Percentiles rank a stretch among this genome's conserved stretches.
phyloP scores from a whole-genome alignment of 768 basidiomycete species.

The Lactarius akahatsu region DNA sequence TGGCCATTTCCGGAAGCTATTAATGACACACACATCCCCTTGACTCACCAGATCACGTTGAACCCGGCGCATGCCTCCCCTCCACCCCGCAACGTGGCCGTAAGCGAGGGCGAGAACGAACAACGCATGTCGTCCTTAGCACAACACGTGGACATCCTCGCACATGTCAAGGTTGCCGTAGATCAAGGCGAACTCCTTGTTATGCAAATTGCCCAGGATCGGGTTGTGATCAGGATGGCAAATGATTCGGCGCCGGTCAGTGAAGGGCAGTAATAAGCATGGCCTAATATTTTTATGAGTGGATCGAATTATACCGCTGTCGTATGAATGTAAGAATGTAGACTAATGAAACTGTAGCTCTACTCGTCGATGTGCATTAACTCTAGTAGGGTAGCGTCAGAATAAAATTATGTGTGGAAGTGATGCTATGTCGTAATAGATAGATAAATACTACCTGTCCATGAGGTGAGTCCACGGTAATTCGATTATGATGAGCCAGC shows the following conservation, averaged over 20 bases:
- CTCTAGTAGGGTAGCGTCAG: conserved; percentile 14
- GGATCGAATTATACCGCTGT: conserved; percentile 10
- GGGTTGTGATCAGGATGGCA: conserved; percentile 9
- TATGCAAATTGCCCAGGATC: conserved; percentile 22
- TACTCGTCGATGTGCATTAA: conserved; percentile 13
- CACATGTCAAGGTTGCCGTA: conserved; percentile 16
- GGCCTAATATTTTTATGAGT: conserved; percentile 8
- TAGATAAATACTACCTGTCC: conserved; percentile 13
- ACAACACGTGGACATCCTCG: conserved; percentile 13
- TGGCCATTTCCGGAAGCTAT: conserved; percentile 1
- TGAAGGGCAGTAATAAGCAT: conserved; percentile 5
- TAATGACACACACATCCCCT: conserved; percentile 3
- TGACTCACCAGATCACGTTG: conserved; percentile 29
- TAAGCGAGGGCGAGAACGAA: conserved; percentile 2
- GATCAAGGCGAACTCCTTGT: conserved; percentile 18
- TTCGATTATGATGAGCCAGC: conserved; percentile 14
- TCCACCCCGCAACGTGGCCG: conserved; percentile 2
- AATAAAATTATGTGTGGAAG: conserved; percentile 9
- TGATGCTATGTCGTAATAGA: conserved; percentile 10
- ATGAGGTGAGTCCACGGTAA: neutral
- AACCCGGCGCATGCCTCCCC: conserved; percentile 1
- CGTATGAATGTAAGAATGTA: conserved; percentile 15
- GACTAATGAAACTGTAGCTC: conserved; percentile 6
- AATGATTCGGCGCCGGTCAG: neutral
- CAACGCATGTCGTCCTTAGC: neutral